Base-by-base conservation (phyloP, 2,329 filamentous ascomycete genomes). In the Juglanconis juglandina region DNA sequence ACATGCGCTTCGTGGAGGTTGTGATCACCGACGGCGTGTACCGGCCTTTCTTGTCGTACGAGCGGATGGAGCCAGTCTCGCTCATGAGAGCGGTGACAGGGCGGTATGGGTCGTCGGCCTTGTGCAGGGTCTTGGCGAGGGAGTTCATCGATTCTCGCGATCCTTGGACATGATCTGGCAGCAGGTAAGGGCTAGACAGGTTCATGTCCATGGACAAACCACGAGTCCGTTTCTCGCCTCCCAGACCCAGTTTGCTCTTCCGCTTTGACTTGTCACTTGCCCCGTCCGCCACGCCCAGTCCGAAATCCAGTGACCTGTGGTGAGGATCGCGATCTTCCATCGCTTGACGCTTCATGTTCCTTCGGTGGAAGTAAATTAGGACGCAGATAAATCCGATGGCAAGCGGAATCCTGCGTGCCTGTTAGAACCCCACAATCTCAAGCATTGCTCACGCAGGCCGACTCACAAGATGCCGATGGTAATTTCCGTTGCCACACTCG, bases 271-370 rank as follows among this genome's bases (percentile, higher is more conserved):
- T 78, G 50, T 65, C 64, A 13, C 66, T 64, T n/a, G 63, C 65
- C 14, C 62, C 54, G 56, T 65, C 67, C 32, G 59, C 60, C 8
- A 5, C 17, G 66, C 71, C 56, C 37, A 78, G 73, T 41, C 95
- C 95, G 71, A 97, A 99, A 73, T 99, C 95, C 70, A 98, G 82
- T 0, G 92, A 95, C 70, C 89, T 93, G 75, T 96, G 91, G 66
- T 91, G 91, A 73, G 97, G 93, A 64, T 89, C 86, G 17, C 83
- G 81, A 76, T 99, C 95, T 76, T 99, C 95, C 61, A 81, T 77
- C 58, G 81, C 80, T 64, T 92, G 81, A 68, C 86, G 92, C 71
- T 83, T 86, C 44, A 90, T 76, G 68, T 92, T 89, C 72, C 91
- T 84, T 56, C 91, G 86, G 71, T 97, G 93, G 41, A 99, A 82